phyloP scores from a whole-genome alignment of 495 filamentous ascomycete species.

The Echria macrotheca region DNA sequence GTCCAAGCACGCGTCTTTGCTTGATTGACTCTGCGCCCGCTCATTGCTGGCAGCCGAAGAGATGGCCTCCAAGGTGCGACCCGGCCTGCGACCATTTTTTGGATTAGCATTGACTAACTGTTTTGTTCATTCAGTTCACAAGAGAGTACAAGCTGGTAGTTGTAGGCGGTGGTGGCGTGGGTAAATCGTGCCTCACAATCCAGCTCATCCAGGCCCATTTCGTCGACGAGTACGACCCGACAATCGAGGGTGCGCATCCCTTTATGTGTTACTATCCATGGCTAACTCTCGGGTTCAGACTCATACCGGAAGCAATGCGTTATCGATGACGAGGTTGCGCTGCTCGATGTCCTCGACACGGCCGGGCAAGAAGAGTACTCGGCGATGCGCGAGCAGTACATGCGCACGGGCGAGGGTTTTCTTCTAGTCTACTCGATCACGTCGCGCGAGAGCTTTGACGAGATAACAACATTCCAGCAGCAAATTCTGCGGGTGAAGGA shows the following conservation, averaged over 20 bases:
- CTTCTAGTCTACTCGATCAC: constrained; percentile 97
- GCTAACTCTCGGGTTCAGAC: constrained; percentile 50
- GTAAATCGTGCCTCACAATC: constrained; percentile 98
- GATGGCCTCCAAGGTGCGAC: constrained; percentile 43
- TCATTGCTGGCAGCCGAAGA: constrained; percentile 7
- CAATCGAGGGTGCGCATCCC: constrained; percentile 80
- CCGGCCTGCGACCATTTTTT: background rate
- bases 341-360: constrained; percentile 96
- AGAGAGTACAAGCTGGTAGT: constrained; percentile 99
- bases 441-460: constrained; percentile 93
- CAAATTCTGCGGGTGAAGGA: constrained; percentile 98
- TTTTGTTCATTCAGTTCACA: constrained; percentile 62
- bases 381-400: constrained; percentile 99
- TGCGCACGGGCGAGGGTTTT: constrained; percentile 98
- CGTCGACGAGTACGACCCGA: constrained; percentile 98
- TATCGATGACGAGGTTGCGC: constrained; percentile 94
- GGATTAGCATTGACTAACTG: background rate
- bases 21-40: background rate
- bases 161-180: constrained; percentile 95
- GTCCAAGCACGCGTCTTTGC: too few species aligned
- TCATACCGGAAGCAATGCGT: constrained; percentile 99
- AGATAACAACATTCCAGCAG: constrained; percentile 97
- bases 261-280: background rate
- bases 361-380: constrained; percentile 99
- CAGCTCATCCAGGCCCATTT: constrained; percentile 99